Conservation (phyloP, 2,329 filamentous ascomycete species). For the Alternaria angustiovoidea region DNA sequence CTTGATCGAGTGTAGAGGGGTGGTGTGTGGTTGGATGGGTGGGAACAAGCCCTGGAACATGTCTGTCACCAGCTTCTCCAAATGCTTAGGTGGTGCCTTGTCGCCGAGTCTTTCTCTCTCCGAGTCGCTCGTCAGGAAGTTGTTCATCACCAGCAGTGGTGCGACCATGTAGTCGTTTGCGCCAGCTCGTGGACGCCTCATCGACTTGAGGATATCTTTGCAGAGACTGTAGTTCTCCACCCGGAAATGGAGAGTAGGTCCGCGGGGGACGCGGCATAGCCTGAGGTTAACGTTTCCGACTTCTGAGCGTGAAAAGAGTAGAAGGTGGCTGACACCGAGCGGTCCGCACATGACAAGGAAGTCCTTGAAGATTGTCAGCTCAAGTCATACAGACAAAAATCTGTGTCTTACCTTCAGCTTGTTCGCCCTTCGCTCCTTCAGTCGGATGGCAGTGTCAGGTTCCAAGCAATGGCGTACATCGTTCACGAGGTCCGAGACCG, state of each 20-base stretch:
- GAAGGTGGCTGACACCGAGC: slow-evolving; percentile 87
- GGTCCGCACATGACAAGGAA: slow-evolving; percentile 96
- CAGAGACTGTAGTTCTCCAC: slow-evolving; percentile 94
- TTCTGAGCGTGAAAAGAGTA: slow-evolving; percentile 90
- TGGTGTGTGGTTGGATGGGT: slow-evolving; percentile 90
- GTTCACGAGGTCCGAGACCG: slow-evolving; percentile 87
- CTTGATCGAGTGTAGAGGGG: slow-evolving; percentile 89
- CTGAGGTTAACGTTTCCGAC: slow-evolving; percentile 92
- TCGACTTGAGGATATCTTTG: slow-evolving; percentile 85
- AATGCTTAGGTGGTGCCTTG: slow-evolving; percentile 85
- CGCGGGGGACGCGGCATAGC: slow-evolving; percentile 84
- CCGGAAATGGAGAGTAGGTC: slow-evolving; percentile 91
- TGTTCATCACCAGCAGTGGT: slow-evolving; percentile 97
- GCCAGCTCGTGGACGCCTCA: slow-evolving; percentile 82
- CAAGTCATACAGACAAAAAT: slow-evolving; percentile 72
- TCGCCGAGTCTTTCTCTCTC: slow-evolving; percentile 43
- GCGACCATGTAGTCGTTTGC: slow-evolving; percentile 82
- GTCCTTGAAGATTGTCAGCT: slow-evolving; percentile 86
- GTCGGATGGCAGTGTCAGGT: slow-evolving; percentile 85
- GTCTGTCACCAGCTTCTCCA: slow-evolving; percentile 90
- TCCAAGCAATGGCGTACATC: slow-evolving; percentile 96
- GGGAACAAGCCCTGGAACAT: slow-evolving; percentile 97
- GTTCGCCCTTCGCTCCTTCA: slow-evolving; percentile 65
- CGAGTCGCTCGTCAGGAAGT: slow-evolving; percentile 74
- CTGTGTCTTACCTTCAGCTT: slow-evolving; percentile 13